A percentile compares a stretch with the other conserved stretches of the same genome.
phyloP scores from a whole-genome alignment of 345 rosid genomes.

The Cardiospermum halicacabum region DNA sequence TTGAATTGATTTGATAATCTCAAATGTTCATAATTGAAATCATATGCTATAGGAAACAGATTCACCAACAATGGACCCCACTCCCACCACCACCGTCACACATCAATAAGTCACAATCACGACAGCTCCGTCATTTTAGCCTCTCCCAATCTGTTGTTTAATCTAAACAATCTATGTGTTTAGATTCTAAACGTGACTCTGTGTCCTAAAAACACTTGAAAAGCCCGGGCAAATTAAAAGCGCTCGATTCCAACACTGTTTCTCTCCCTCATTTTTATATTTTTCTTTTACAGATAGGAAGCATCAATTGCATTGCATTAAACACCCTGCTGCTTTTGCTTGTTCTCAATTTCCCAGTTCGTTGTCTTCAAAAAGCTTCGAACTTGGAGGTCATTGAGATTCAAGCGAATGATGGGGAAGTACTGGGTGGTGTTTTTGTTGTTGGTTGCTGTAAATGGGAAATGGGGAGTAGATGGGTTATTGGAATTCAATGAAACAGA shows the following conservation, averaged over 20 bases:
- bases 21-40: no score
- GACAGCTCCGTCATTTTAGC: rapidly evolving
- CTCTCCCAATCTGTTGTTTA: background rate
- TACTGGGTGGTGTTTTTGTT: conserved; percentile 30
- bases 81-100: no score
- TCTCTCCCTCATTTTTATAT: background rate
- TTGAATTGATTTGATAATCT: no score
- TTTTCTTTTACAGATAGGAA: background rate
- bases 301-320: background rate
- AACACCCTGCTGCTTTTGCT: background rate
- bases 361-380: background rate
- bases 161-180: no score
- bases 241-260: background rate
- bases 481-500: conserved; percentile 57
- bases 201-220: conserved; percentile 7
- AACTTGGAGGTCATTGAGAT: background rate
- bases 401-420: conserved; percentile 28
- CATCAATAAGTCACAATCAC: background rate
- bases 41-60: no score
- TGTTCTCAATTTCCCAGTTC: background rate
- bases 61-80: no score
- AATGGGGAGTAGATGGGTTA: conserved; percentile 38
- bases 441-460: conserved; percentile 22
- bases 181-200: conserved; percentile 14
- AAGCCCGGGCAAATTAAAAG: conserved; percentile 18